phyloP scores from a whole-genome alignment of 371 early-diverging fungal species.

The Spiromyces aspiralis region DNA sequence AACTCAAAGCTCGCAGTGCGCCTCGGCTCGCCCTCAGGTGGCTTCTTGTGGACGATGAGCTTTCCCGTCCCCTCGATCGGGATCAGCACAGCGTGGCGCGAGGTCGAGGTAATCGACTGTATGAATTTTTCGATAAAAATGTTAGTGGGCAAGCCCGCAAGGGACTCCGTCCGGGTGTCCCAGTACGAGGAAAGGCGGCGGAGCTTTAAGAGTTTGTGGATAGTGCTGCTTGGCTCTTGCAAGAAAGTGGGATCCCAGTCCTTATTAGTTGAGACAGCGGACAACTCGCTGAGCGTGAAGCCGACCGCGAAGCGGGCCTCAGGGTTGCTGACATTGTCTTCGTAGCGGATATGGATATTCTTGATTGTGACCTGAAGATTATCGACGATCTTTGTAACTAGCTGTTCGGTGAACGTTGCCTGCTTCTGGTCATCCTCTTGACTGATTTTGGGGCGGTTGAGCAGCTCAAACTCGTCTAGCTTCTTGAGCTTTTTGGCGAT shows the following conservation, averaged over 20 bases:
- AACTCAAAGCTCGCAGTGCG: slow-evolving; percentile 54
- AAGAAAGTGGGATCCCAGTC: slow-evolving; percentile 74
- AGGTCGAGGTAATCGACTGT: slow-evolving; percentile 11
- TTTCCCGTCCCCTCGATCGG: slow-evolving; percentile 90
- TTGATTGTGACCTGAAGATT: slow-evolving; percentile 89
- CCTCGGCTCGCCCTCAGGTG: slow-evolving; percentile 44
- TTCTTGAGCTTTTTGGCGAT: slow-evolving; percentile 68
- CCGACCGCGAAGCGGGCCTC: slow-evolving; percentile 77
- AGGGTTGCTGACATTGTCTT: slow-evolving; percentile 64
- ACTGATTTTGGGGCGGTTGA: slow-evolving; percentile 13
- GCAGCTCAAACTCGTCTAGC: slow-evolving; percentile 57
- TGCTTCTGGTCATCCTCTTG: slow-evolving; percentile 45
- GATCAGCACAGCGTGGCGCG: slow-evolving; percentile 71
- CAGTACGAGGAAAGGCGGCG: slow-evolving; percentile 77
- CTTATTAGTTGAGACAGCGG: slow-evolving; percentile 82
- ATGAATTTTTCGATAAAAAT: slow-evolving; percentile 3
- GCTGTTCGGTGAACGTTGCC: slow-evolving; percentile 60
- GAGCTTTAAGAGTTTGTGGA: slow-evolving; percentile 73
- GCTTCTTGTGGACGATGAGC: slow-evolving; percentile 53
- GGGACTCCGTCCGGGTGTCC: slow-evolving; percentile 59
- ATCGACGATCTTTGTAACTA: slow-evolving; percentile 85
- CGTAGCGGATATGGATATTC: slow-evolving; percentile 91
- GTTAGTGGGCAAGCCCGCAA: slow-evolving; percentile 25
- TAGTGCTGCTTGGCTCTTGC: slow-evolving; percentile 52
- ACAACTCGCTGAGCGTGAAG: slow-evolving; percentile 75